Evolutionary conservation across 2,329 filamentous ascomycete species (phyloP).

Genomic region (Ilyonectria robusta): DNA sequence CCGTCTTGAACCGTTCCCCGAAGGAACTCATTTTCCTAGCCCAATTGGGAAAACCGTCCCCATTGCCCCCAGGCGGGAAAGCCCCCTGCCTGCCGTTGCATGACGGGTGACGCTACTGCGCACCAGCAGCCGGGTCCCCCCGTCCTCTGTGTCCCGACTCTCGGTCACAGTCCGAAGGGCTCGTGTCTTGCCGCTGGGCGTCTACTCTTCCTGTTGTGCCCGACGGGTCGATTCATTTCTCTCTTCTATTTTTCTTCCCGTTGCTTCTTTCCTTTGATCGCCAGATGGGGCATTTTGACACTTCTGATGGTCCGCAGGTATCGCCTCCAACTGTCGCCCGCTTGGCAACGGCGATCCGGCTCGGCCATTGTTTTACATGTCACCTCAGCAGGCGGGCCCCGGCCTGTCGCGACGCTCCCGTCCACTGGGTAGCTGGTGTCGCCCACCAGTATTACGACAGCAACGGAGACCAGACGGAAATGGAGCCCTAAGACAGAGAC

Average conservation of each 20-base stretch:
- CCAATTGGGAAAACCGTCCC: conserved; percentile 29
- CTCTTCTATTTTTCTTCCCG: conserved; percentile 36
- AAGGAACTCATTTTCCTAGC: conserved; percentile 31
- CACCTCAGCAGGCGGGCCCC: conserved; percentile 18
- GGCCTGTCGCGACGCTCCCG: conserved; percentile 17
- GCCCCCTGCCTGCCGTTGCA: conserved; percentile 35
- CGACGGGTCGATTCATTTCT: conserved; percentile 17
- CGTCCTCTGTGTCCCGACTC: conserved; percentile 40
- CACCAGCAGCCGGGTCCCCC: conserved; percentile 40
- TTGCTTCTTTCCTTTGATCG: neutral
- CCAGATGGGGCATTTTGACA: neutral
- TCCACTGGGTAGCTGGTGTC: conserved; percentile 6
- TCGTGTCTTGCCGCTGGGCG: conserved; percentile 41
- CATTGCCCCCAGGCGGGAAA: conserved; percentile 14
- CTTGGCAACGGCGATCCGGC: conserved; percentile 8
- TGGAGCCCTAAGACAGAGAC: conserved; percentile 10
- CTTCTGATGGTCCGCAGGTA: neutral
- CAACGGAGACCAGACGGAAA: conserved; percentile 10
- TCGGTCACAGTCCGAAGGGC: conserved; percentile 48
- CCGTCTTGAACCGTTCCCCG: conserved; percentile 23
- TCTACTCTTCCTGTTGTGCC: conserved; percentile 32
- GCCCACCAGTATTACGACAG: conserved; percentile 11
- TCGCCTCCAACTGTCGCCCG: conserved; percentile 5
- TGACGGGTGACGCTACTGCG: conserved; percentile 32
- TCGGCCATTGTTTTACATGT: conserved; percentile 24